Conservation (phyloP, 345 rosid genomes). For the Arabis hirsuta region DNA sequence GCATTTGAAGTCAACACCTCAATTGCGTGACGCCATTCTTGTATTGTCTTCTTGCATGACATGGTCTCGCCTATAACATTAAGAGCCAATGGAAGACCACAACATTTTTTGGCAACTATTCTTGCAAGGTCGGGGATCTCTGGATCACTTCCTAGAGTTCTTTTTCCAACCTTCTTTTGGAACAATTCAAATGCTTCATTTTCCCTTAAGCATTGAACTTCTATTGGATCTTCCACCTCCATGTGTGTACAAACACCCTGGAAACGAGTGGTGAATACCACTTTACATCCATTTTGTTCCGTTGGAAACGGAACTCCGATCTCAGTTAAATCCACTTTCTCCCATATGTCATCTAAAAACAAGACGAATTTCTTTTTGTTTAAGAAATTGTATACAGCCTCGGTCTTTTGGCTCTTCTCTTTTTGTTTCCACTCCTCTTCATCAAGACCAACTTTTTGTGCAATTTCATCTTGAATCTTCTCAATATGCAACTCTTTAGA, state of each 20-base stretch:
- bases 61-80: conserved; percentile 43
- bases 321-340: conserved; percentile 9
- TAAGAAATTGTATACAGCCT: no score
- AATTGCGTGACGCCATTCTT: conserved; percentile 47
- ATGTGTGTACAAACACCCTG: conserved; percentile 11
- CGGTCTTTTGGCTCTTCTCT: no score
- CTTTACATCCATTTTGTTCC: not conserved
- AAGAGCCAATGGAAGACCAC: conserved; percentile 49
- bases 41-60: conserved; percentile 34
- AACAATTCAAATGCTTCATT: conserved; percentile 31
- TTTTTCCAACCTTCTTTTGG: conserved; percentile 13
- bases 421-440: no score
- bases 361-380: no score
- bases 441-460: no score
- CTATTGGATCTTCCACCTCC: not conserved
- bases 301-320: conserved; percentile 27
- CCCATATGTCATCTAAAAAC: not conserved
- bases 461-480: not conserved
- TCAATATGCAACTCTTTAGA: conserved; percentile 23
- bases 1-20: conserved; percentile 37
- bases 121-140: conserved; percentile 34
- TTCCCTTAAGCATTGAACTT: conserved; percentile 27
- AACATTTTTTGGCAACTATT: conserved; percentile 39
- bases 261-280: conserved; percentile 29
- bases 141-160: not conserved